Base-by-base conservation (phyloP, 306 rosid species). In the Alnus glutinosa region DNA sequence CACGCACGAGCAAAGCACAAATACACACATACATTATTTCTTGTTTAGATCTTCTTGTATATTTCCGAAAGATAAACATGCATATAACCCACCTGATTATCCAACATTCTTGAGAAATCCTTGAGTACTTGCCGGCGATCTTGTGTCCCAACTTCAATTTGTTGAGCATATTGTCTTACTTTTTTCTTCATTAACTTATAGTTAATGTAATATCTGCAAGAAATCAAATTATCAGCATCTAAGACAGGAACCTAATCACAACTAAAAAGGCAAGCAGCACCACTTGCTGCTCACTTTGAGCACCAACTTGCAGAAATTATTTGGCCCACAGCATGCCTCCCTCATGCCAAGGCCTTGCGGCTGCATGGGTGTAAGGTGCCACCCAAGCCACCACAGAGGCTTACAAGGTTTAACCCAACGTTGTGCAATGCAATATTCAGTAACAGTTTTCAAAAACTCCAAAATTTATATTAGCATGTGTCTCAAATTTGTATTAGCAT, bases 61-160 rank as follows among this genome's bases (percentile, higher is more conserved):
- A 77, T 44, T 70, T 32, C 64, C 74, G 62, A 72, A 71, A 81
- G 55, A 61, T 28, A 51, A 59, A 58, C 36, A 50, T 28, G 80
- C 61, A 54, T 47, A 64, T 51, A 61, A 19, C 55, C 7, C 47
- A 96, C 99, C 98, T 96, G 99, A 83, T 89, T 86, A 84, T 96
- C 99, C 76, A 96, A 84, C 98, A 96, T 91, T 74, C 93, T 88
- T 61, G 99, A 96, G 86, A 96, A 96, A 84, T 96, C 99, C 90
- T 96, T 96, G 76, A 96, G 94, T 49, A 96, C 94, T 39, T 93
- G 96, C 46, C 86, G 86, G 52, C 91, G 92, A 81, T 96, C 99
- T 80, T 74, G 91, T 48, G 86, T 83, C 47, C 98, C 99, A 39
- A 82, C 92, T 80, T 96, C 85, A 79, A 93, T 96, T 86, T 96